Base-by-base conservation (phyloP, 192 early-diverging fungal genomes). In the Helicostylum pulchrum region DNA sequence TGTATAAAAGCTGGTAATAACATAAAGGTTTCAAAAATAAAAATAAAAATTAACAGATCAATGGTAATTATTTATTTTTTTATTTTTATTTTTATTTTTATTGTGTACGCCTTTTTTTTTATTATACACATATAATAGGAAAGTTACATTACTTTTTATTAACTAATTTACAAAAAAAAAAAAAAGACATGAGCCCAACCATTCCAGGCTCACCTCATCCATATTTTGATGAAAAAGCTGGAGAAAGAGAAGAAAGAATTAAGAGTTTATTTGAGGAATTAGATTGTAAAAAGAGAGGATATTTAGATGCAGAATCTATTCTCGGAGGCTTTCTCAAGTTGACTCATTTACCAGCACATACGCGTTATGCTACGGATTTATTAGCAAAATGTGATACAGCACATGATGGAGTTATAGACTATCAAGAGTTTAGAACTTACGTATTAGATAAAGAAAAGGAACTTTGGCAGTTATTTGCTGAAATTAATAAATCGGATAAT, bases 401-500 rank as follows among this genome's bases (percentile, higher is more conserved):
- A 12, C 44, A 58, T 17, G 74, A 77, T 50, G 79, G 75, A 7
- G 45, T 74, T 4, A 65, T 86, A 36, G 76, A 72, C 17, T 81
- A 77, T 68, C 61, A 76, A n/a, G 83, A 85, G 53, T 86, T 86
- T 64, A 75, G 76, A 46, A 63, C 77, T 48, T 91, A 87, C 74
- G 82, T 90, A 3, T 70, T 82, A 15, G 77, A 84, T 55, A 88
- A 88, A 60, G 89, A 90, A 63, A 69, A 76, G 54, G 80, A 87
- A 53, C 69, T 91, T 17, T 80, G 78, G 78, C 64, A 75, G 12
- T 71, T 88, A 14, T 91, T 91, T 72, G 36, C 74, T 43, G 71
- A 86, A 75, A 87, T 88, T 46, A 86, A 90, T 62, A 76, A 82
- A 44, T 73, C 75, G 42, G 72, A 79, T 7, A 85, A 88, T 53